phyloP scores from a whole-genome alignment of 2,329 filamentous ascomycete genomes.

The Scolecobasidium constrictum region DNA sequence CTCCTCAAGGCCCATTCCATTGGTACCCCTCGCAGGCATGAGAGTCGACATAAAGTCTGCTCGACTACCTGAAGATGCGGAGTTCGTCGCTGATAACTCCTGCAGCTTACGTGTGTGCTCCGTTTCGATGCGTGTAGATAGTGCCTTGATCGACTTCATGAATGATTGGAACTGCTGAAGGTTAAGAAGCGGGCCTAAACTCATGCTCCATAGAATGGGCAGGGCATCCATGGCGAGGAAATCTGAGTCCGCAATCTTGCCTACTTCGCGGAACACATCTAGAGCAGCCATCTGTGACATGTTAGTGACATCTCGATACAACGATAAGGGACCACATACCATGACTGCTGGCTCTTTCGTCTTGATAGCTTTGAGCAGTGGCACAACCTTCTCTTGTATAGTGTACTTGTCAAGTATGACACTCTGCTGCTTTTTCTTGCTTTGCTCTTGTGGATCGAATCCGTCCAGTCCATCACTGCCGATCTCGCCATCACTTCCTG shows the following conservation, averaged over 20 bases:
- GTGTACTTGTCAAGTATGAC: slow-evolving; percentile 93
- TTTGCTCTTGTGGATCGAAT: slow-evolving; percentile 38
- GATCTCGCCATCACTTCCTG: slow-evolving; percentile 33
- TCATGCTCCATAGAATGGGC: slow-evolving; percentile 85
- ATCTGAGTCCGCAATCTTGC: slow-evolving; percentile 70
- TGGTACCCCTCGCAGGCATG: slow-evolving; percentile 34
- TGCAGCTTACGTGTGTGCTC: slow-evolving; percentile 84
- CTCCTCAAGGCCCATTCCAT: slow-evolving; percentile 45
- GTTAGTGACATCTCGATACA: neutral
- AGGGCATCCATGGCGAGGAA: slow-evolving; percentile 88
- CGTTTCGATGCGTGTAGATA: slow-evolving; percentile 72
- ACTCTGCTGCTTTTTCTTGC: slow-evolving; percentile 50
- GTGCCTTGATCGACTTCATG: slow-evolving; percentile 74
- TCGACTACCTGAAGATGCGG: slow-evolving; percentile 31
- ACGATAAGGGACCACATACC: slow-evolving; percentile 27
- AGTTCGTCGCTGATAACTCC: slow-evolving; percentile 58
- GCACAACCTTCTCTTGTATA: slow-evolving; percentile 94
- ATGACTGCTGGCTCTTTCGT: slow-evolving; percentile 97
- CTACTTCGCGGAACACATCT: slow-evolving; percentile 74
- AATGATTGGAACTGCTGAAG: slow-evolving; percentile 77
- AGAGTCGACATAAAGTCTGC: slow-evolving; percentile 64
- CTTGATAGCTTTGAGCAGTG: slow-evolving; percentile 83
- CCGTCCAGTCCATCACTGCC: slow-evolving; percentile 67
- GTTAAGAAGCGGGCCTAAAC: slow-evolving; percentile 77
- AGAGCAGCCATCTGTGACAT: slow-evolving; percentile 61